phyloP scores from a whole-genome alignment of 345 rosid species.

The Nephelium lappaceum region DNA sequence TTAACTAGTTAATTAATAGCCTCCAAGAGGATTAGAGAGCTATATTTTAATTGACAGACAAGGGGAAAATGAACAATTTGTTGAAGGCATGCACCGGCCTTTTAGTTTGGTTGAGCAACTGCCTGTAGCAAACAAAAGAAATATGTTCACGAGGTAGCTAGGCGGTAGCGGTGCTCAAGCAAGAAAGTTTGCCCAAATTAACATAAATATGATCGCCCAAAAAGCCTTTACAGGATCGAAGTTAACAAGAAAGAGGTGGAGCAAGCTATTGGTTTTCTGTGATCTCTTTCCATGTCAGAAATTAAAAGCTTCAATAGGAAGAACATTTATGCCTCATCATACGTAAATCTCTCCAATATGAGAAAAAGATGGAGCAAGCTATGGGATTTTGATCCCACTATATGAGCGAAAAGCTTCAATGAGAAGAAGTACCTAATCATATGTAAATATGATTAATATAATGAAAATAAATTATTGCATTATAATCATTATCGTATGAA shows the following conservation, averaged over 20 bases:
- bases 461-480: no score
- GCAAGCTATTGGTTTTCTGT: neutral
- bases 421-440: neutral
- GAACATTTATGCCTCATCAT: no score
- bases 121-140: neutral
- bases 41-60: no score
- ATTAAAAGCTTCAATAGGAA: neutral
- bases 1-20: no score
- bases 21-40: neutral
- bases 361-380: neutral
- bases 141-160: neutral
- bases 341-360: neutral
- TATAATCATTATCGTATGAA: no score
- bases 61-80: neutral
- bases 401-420: neutral
- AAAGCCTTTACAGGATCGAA: neutral
- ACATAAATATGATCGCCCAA: neutral
- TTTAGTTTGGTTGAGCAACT: neutral
- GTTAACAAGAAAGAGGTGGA: neutral
- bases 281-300: neutral
- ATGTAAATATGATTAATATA: no score
- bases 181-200: conserved; percentile 3
- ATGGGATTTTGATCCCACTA: neutral
- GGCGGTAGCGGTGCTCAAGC: neutral
- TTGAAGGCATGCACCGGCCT: neutral